Evolutionary conservation across 257 asterid species (phyloP), one percentile per base, ranked within the genome.

Genomic region (Przewalskia tangutica): DNA sequence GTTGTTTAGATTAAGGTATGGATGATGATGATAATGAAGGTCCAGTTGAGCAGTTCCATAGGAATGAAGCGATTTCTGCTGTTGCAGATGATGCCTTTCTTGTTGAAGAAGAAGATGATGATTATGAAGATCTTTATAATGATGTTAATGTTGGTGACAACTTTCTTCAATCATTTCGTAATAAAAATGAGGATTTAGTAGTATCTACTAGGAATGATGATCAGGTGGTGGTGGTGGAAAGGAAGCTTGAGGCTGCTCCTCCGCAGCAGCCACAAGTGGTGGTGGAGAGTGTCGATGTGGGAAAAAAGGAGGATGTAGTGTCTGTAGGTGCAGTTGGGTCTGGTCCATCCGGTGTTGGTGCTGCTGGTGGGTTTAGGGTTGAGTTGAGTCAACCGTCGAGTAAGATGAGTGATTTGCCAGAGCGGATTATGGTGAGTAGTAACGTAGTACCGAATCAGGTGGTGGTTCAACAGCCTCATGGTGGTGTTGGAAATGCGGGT

Each of bases 81-180:
- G 94, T 94, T 5, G 91, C 89, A 8, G 97, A 93, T 81, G 97
- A 93, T 7, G 96, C 89, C 6, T 91, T 92, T 53, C 86, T 94
- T 11, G 97, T 90, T 48, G 97, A 90, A 14, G 99, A 90, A 14
- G 99, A 95, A 54, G 90, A 88, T 51, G 97, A 93, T 79, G 98
- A 96, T 75, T 96, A 91, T 38, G 99, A 96, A 81, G 99, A 96
- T 82, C 97, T 96, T 23, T 96, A 96, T 81, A 94, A 93, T 70
- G 99, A 96, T 84, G 99, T 96, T 58, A 96, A 96, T 71, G 97
- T 96, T 46, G 98, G 98, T 38, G 99, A 94, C 88, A 87, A 91
- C 70, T 94, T 96, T 87, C 85, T 91, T 81, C 97, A 91, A 83
- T 89, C 97, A 77, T 2, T 91, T 81, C 85, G 90, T 53, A 89